Percentiles rank a stretch among this genome's conserved stretches.
Evolutionary conservation across 140 eudicot species (phyloP).

Genomic region (Ambrosia hybrid): DNA sequence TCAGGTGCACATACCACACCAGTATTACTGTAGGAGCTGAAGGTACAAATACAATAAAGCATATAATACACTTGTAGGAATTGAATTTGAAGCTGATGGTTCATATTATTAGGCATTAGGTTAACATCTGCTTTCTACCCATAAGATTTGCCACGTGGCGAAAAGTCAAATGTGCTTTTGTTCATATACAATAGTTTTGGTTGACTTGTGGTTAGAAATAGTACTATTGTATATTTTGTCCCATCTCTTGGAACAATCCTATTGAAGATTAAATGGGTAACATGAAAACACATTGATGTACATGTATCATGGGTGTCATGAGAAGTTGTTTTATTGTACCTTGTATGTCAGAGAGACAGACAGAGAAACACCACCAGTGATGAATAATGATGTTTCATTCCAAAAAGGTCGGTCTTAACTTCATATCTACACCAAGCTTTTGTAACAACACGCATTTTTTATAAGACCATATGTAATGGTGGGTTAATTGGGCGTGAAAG

Average conservation of each 20-base stretch:
- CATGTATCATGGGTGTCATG: not conserved
- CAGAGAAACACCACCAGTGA: no score
- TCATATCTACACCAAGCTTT: no score
- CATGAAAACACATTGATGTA: not conserved
- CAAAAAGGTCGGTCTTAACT: no score
- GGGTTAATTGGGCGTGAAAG: no score
- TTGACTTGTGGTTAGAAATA: not conserved
- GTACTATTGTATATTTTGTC: not conserved
- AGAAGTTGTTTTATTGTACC: no score
- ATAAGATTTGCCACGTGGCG: no score
- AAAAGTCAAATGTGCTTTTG: no score
- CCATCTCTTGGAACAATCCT: slow-evolving; percentile 5
- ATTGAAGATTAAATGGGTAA: not conserved
- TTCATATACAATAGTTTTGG: not conserved
- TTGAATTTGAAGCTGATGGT: not conserved
- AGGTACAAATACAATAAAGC: not conserved
- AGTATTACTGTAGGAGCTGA: slow-evolving; percentile 25
- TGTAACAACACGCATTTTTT: no score
- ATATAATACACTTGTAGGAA: not conserved
- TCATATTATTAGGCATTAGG: not conserved
- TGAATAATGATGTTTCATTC: no score
- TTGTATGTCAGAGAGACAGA: no score
- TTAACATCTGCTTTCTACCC: not conserved
- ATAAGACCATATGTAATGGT: no score
- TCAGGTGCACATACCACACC: not conserved